A percentile compares a stretch with the other conserved stretches of the same genome.
Conservation (phyloP, 768 basidiomycete species). For the Hericium erinaceus region DNA sequence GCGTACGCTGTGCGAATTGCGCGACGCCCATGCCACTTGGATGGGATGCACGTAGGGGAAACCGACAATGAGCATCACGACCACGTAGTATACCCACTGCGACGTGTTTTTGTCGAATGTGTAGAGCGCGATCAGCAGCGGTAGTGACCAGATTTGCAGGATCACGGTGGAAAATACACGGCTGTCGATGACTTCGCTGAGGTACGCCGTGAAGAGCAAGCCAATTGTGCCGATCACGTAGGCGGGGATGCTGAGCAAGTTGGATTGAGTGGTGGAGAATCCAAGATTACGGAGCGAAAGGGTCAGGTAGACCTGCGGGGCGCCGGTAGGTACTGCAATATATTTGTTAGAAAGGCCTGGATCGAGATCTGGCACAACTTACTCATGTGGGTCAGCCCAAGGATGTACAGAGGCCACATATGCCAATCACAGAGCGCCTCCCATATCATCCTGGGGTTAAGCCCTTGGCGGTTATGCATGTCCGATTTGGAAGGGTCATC, state of each 20-base stretch:
- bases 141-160: conserved; percentile 53
- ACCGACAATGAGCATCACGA: conserved; percentile 45
- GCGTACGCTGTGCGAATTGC: conserved; percentile 52
- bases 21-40: conserved; percentile 43
- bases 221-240: conserved; percentile 38
- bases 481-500: conserved; percentile 59
- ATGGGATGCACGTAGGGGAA: conserved; percentile 35
- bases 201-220: conserved; percentile 34
- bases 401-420: conserved; percentile 56
- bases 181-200: conserved; percentile 49
- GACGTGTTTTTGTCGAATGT: conserved; percentile 39
- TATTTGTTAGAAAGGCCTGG: conserved; percentile 2
- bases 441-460: conserved; percentile 39
- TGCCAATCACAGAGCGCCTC: conserved; percentile 47
- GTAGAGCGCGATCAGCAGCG: conserved; percentile 48
- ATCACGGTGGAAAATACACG: conserved; percentile 44
- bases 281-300: conserved; percentile 53
- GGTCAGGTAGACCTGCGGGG: conserved; percentile 56
- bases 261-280: conserved; percentile 54
- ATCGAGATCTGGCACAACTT: conserved; percentile 9
- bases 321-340: conserved; percentile 41
- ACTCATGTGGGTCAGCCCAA: conserved; percentile 49
- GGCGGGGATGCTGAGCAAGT: conserved; percentile 53
- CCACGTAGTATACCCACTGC: conserved; percentile 47
- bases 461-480: conserved; percentile 67